phyloP scores from a whole-genome alignment of 257 asterid species.

The Plantago elongata region DNA sequence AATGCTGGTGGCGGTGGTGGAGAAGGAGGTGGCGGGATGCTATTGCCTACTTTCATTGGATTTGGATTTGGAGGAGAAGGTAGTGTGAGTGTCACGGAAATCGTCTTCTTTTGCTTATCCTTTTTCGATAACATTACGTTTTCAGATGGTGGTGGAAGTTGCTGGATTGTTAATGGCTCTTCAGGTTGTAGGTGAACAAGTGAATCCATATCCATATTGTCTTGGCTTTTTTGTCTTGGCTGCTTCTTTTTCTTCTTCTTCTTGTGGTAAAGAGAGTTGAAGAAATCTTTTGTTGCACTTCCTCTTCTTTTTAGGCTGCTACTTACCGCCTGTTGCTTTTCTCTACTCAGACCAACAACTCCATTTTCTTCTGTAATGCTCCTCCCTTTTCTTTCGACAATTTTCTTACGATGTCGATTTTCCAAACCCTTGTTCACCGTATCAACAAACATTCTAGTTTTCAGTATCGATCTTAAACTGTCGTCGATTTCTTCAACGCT shows the following conservation, averaged over 20 bases:
- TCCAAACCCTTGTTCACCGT: background rate
- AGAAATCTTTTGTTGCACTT: constrained; percentile 65
- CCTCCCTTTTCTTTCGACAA: constrained; percentile 26
- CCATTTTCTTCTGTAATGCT: too few relatives aligned
- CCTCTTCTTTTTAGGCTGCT: constrained; percentile 40
- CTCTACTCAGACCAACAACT: too few relatives aligned
- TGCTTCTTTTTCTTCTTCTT: constrained; percentile 74
- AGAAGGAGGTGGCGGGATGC: constrained; percentile 71
- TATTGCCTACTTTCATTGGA: too few relatives aligned
- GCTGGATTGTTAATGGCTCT: constrained; percentile 33
- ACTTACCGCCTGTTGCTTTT: constrained; percentile 17
- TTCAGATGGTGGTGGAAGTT: constrained; percentile 45
- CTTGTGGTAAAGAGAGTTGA: constrained; percentile 65
- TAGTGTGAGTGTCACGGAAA: constrained; percentile 31
- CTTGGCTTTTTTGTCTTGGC: constrained; percentile 66
- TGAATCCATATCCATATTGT: constrained; percentile 49
- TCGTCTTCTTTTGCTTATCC: constrained; percentile 48
- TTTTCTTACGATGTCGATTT: constrained; percentile 9
- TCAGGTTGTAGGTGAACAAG: constrained; percentile 54
- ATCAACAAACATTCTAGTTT: too few relatives aligned
- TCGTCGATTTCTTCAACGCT: constrained; percentile 6
- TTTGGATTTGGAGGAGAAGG: constrained; percentile 15
- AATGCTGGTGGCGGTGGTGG: constrained; percentile 78
- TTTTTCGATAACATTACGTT: constrained; percentile 58
- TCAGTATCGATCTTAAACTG: too few relatives aligned